Percentiles rank a stretch among this genome's conserved stretches.
phyloP scores from a whole-genome alignment of 805 yeast species.

The Starmerella vaccinii region DNA sequence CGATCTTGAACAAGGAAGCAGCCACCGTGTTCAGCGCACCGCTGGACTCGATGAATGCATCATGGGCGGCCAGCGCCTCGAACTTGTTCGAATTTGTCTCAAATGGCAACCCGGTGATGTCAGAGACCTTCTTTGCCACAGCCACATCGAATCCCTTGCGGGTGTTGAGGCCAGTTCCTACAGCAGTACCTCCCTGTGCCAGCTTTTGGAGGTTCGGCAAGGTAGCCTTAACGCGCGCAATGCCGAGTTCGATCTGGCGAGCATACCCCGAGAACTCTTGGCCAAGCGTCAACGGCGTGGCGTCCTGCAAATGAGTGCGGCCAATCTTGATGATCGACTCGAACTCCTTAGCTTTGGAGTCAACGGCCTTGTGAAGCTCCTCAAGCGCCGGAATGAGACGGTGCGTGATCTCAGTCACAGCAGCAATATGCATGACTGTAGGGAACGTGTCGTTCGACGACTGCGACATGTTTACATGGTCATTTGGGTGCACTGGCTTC shows the following conservation, averaged over 20 bases:
- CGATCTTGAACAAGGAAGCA: constrained; percentile 86
- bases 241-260: constrained; percentile 84
- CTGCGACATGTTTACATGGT: constrained; percentile 96
- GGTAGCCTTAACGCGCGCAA: constrained; percentile 67
- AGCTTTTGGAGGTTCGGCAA: constrained; percentile 68
- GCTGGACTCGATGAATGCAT: constrained; percentile 93
- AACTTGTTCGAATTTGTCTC: constrained; percentile 96
- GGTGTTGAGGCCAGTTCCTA: constrained; percentile 97
- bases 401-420: constrained; percentile 75
- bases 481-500: constrained; percentile 94
- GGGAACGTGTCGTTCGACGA: constrained; percentile 99
- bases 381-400: constrained; percentile 71
- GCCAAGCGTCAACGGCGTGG: constrained; percentile 94
- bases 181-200: constrained; percentile 99
- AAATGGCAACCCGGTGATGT: constrained; percentile 80
- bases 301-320: constrained; percentile 97
- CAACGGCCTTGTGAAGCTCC: constrained; percentile 66
- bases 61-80: constrained; percentile 98
- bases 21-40: constrained; percentile 97
- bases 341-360: constrained; percentile 72
- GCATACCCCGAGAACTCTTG: constrained; percentile 97
- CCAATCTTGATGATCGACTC: constrained; percentile 90
- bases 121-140: constrained; percentile 76
- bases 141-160: constrained; percentile 76
- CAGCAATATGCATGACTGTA: constrained; percentile 98